Evolutionary conservation across 495 filamentous ascomycete species (phyloP).

Genomic region (Lasiosphaeriaceae sp.): DNA sequence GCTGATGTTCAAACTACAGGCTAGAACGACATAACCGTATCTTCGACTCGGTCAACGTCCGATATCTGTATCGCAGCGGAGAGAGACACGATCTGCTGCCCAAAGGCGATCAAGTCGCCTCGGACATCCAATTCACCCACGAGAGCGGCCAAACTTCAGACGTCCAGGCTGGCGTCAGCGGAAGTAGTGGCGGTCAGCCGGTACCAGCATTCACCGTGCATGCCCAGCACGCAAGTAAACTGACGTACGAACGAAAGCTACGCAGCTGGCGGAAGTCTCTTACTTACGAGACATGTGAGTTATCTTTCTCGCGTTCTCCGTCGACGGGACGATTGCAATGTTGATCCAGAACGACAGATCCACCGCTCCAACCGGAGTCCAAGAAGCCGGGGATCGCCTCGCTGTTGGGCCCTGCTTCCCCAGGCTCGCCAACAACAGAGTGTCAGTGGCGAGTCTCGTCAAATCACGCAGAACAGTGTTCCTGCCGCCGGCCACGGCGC

Average conservation of each 20-base stretch:
- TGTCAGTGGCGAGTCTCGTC: conserved; percentile 15
- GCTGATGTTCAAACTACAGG: neutral
- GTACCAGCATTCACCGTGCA: conserved; percentile 17
- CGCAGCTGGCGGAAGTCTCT: conserved; percentile 21
- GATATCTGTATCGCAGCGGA: conserved; percentile 21
- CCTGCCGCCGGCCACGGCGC: conserved; percentile 9
- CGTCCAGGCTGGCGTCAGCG: conserved; percentile 8
- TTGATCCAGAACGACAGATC: neutral
- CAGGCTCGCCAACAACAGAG: neutral
- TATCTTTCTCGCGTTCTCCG: neutral
- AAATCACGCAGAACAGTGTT: conserved; percentile 7
- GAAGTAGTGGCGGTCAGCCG: conserved; percentile 1
- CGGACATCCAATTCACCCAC: conserved; percentile 14
- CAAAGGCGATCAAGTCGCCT: conserved; percentile 13
- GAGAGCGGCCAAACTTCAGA: conserved; percentile 9
- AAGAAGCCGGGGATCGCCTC: neutral
- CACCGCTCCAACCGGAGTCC: neutral
- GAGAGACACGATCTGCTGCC: conserved; percentile 18
- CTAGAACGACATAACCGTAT: conserved; percentile 18
- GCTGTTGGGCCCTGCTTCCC: neutral
- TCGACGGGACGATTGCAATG: neutral
- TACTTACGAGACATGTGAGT: conserved; percentile 17
- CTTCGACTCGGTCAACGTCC: conserved; percentile 21
- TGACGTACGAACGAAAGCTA: conserved; percentile 22
- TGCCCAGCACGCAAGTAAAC: conserved; percentile 15